phyloP scores from a whole-genome alignment of 805 yeast species.

The Kregervanrija pseudodelftensis region DNA sequence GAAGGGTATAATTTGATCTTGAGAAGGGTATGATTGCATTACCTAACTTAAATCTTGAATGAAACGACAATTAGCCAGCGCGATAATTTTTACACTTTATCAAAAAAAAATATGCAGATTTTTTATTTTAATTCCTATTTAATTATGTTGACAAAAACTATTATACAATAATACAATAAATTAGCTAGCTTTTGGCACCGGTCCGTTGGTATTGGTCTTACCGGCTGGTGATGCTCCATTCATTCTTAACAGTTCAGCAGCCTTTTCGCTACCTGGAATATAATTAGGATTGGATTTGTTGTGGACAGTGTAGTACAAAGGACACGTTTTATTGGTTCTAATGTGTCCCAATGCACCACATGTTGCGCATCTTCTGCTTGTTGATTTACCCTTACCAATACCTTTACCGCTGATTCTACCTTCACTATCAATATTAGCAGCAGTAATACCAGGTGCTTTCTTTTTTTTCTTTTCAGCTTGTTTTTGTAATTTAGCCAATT shows the following conservation, averaged over 20 bases:
- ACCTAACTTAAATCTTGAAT: too few relatives aligned
- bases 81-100: too few relatives aligned
- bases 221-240: neutral
- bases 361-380: conserved; percentile 80
- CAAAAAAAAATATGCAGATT: too few relatives aligned
- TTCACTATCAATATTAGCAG: conserved; percentile 29
- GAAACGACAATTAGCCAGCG: too few relatives aligned
- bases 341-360: conserved; percentile 97
- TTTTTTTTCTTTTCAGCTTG: conserved; percentile 48
- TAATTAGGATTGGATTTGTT: conserved; percentile 30
- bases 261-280: conserved; percentile 26
- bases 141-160: too few relatives aligned
- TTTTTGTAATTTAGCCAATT: conserved; percentile 74
- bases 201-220: too few relatives aligned
- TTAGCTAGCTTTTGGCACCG: too few relatives aligned
- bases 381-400: conserved; percentile 64
- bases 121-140: too few relatives aligned
- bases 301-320: conserved; percentile 55
- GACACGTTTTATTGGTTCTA: conserved; percentile 86
- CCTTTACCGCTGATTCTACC: conserved; percentile 54
- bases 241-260: conserved; percentile 10
- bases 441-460: conserved; percentile 24
- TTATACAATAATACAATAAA: too few relatives aligned
- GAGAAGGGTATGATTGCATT: too few relatives aligned
- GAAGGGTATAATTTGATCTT: too few relatives aligned